Evolutionary conservation across 805 yeast species (phyloP).

Genomic region (Cyberlindnera lachancei): DNA sequence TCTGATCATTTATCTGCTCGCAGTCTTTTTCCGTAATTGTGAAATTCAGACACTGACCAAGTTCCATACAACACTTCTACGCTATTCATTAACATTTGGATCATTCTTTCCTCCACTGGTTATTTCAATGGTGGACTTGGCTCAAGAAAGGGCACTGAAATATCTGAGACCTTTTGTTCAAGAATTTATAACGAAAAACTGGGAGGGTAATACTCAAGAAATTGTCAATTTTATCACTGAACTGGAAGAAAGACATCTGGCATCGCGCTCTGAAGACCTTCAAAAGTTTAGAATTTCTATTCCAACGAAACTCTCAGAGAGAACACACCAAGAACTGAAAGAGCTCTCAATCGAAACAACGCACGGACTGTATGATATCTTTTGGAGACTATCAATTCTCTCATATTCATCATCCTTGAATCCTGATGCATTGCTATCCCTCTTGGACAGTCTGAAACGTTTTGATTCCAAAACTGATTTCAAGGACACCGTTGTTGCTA

Average conservation of each 20-base stretch:
- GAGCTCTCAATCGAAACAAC: conserved; percentile 2
- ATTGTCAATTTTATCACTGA: conserved; percentile 37
- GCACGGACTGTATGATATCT: conserved; percentile 29
- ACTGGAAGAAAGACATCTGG: conserved; percentile 23
- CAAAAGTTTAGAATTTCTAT: conserved; percentile 11
- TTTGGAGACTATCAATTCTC: conserved; percentile 45
- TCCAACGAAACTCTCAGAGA: conserved; percentile 11
- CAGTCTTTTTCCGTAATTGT: conserved; percentile 49
- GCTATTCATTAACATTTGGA: conserved; percentile 28
- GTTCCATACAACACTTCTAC: conserved; percentile 37
- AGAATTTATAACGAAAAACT: conserved; percentile 36
- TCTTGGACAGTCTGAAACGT: conserved; percentile 2
- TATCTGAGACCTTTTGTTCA: conserved; percentile 40
- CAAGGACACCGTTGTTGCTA: conserved; percentile 11
- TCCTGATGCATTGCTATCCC: conserved; percentile 6
- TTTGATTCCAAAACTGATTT: conserved; percentile 7
- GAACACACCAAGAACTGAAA: conserved; percentile 7
- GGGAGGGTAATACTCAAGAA: conserved; percentile 30
- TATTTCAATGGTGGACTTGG: conserved; percentile 35
- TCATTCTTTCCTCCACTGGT: conserved; percentile 38
- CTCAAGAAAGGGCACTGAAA: conserved; percentile 37
- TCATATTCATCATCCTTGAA: conserved; percentile 28
- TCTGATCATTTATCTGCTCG: conserved; percentile 36
- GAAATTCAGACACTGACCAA: conserved; percentile 40
- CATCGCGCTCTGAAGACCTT: conserved; percentile 8